Conservation (phyloP, 2,329 filamentous ascomycete species). For the Penicillium digitatum region DNA sequence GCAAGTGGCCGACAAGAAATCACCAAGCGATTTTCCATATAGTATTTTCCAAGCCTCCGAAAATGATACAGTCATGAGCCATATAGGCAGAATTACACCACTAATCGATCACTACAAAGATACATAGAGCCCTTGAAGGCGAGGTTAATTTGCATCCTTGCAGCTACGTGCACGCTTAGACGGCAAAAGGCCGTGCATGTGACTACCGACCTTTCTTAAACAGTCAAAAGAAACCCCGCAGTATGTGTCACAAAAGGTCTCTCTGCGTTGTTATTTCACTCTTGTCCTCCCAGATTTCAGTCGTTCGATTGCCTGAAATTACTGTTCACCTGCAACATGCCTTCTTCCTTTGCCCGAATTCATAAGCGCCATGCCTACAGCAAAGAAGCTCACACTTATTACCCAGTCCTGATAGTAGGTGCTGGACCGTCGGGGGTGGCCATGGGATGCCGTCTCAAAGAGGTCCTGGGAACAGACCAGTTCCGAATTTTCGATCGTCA, state of each 20-base stretch:
- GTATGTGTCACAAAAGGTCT: not conserved
- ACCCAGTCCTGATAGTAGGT: constrained; percentile 56
- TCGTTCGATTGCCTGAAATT: not conserved
- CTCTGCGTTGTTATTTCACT: not conserved
- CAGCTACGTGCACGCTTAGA: no score
- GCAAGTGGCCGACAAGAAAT: no score
- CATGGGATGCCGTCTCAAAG: constrained; percentile 56
- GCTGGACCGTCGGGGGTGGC: constrained; percentile 61
- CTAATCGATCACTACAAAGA: no score
- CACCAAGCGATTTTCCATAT: no score
- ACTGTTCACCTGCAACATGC: constrained; percentile 17
- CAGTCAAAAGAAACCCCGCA: no score
- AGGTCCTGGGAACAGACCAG: constrained; percentile 56
- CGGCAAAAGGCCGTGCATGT: not conserved
- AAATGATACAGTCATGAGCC: no score
- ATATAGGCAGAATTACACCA: no score
- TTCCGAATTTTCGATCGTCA: constrained; percentile 60
- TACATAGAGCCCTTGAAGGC: no score
- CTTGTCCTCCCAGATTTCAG: not conserved
- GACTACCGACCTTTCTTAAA: not conserved
- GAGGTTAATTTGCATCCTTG: no score
- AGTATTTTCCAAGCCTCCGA: no score
- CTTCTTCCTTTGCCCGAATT: constrained; percentile 34
- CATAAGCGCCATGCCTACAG: constrained; percentile 40
- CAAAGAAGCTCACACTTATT: constrained; percentile 43